Evolutionary conservation across 495 filamentous ascomycete species (phyloP), one percentile per base, ranked within the genome.

Genomic region (Hyaloscypha hepaticicola): DNA sequence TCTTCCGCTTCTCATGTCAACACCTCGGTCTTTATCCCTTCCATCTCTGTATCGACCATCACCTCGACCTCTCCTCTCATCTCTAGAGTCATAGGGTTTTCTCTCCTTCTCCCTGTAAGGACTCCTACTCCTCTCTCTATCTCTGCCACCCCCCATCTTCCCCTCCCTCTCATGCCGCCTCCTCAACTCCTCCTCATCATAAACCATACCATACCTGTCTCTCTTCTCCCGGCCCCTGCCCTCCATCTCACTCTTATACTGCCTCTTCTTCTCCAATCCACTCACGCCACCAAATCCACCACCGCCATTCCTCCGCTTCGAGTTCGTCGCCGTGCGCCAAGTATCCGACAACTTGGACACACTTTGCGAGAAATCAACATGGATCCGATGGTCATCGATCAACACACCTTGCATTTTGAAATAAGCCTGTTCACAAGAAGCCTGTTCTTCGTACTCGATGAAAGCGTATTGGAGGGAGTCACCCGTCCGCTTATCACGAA

Each of bases 381-480:
- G 95, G 61, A 99, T 98, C 38, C 95, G 90, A 64, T 97, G 93
- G 72, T 99, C 95, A 69, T 99, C 95, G 72, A 98, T 98, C 63
- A 99, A 77, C 7, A 97, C 93, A 5, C 87, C 88, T 73, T 98
- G 90, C 95, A 98, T 99, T 77, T 99, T 99, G 78, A 93, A 93
- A 72, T 98, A 99, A 16, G 95, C 95, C 58, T 93, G 89, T 77
- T 98, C 95, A 75, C 94, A 98, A 64, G 91, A 88, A 69, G 89
- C 86, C 73, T 96, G 91, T 21, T 96, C 86, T 61, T 93, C 92
- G 70, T 96, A 99, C 75, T 99, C 95, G 72, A 99, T 94, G 67
- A 99, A 99, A 1, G 96, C 92, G 75, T 99, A 99, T 73, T 99
- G 95, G 45, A 99, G 77, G 70, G 92, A 96, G 73, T 99, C 95